Percentiles rank a stretch among this genome's conserved stretches.
Evolutionary conservation across 2,329 filamentous ascomycete species (phyloP).

Genomic region (Daldinia eschscholtzii): DNA sequence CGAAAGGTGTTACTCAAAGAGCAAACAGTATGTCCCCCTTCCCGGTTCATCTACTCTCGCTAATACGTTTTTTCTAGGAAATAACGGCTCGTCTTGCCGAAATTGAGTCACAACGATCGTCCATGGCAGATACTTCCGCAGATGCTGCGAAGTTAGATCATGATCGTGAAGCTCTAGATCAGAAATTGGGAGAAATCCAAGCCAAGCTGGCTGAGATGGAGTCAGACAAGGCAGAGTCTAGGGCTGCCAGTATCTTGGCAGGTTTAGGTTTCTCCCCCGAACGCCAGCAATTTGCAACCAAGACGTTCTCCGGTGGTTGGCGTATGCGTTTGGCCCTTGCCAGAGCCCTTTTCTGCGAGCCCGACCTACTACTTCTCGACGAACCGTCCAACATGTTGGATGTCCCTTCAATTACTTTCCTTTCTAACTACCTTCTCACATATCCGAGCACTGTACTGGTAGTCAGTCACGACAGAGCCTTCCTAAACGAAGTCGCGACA

Average conservation of each 20-base stretch:
- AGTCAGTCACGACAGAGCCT: conserved; percentile 98
- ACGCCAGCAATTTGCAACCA: conserved; percentile 91
- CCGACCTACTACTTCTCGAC: conserved; percentile 93
- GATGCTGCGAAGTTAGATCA: conserved; percentile 88
- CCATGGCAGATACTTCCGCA: conserved; percentile 89
- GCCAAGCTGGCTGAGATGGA: conserved; percentile 97
- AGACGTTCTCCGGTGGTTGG: conserved; percentile 99
- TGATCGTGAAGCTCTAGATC: conserved; percentile 90
- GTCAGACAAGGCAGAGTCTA: conserved; percentile 95
- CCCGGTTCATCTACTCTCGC: conserved; percentile 10
- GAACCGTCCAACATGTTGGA: conserved; percentile 99
- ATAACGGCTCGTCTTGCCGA: conserved; percentile 80
- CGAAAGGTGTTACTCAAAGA: conserved; percentile 93
- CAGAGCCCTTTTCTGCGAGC: conserved; percentile 96
- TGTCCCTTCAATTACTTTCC: conserved; percentile 98
- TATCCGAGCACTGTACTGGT: conserved; percentile 97
- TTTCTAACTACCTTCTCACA: conserved; percentile 91
- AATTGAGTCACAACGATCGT: conserved; percentile 81
- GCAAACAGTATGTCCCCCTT: conserved; percentile 73
- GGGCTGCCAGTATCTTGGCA: conserved; percentile 94
- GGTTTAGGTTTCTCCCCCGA: conserved; percentile 97
- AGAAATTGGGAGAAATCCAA: conserved; percentile 91
- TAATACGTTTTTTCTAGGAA: conserved; percentile 69
- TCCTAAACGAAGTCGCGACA: conserved; percentile 98
- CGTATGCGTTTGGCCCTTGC: conserved; percentile 97